These are phyloP conservation scores for Tuber umbilicatum DNA, from an alignment of 495 filamentous ascomycete genomes.

Conservation along the genomic window DNA sequence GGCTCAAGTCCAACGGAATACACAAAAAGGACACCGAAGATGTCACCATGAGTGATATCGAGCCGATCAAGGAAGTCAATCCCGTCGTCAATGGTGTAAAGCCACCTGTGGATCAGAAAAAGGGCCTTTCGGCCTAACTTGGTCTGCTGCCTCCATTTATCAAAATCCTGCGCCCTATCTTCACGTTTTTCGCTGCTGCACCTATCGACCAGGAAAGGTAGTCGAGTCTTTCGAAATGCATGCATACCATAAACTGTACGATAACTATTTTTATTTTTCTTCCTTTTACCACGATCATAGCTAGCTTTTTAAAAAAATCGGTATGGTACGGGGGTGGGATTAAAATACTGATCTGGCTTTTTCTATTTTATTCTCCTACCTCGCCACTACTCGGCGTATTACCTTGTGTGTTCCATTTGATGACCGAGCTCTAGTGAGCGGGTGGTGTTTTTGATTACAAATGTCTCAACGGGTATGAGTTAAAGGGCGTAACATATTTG, in stretches of 20 bases:
- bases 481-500: background rate
- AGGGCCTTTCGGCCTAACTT: background rate
- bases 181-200: background rate
- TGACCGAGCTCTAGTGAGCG: background rate
- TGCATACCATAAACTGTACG: constrained; percentile 23
- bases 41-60: background rate
- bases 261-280: constrained; percentile 21
- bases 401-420: background rate
- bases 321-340: background rate
- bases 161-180: background rate
- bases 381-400: background rate
- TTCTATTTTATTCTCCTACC: background rate
- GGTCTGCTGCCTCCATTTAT: background rate
- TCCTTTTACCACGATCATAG: constrained; percentile 1
- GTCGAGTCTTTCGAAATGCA: background rate
- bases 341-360: background rate
- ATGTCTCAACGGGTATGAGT: background rate
- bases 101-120: background rate
- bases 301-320: background rate
- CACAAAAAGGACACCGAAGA: background rate
- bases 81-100: background rate
- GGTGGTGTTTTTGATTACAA: background rate
- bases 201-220: background rate
- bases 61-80: background rate
- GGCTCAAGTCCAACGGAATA: background rate